These are phyloP conservation scores for Phytophthora sojae DNA, from an alignment of 352 stramenopile genomes.

Conservation along the genomic window DNA sequence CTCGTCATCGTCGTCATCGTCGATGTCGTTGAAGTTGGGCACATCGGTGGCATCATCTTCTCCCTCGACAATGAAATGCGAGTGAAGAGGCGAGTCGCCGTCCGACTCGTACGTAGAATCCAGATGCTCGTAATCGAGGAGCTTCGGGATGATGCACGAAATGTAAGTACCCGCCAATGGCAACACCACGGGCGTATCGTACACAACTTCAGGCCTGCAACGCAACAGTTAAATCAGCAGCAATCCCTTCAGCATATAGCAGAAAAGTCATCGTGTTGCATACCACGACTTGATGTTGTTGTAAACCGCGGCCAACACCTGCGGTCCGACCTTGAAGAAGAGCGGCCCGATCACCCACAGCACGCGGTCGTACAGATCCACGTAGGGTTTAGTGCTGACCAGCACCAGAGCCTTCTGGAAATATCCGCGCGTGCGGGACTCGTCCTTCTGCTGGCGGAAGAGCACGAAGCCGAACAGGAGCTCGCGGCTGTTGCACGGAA, in stretches of 20 bases:
- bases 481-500: slow-evolving; percentile 23
- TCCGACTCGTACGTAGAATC: slow-evolving; percentile 46
- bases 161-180: slow-evolving; percentile 82
- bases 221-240: background rate
- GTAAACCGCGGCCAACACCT: slow-evolving; percentile 76
- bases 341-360: slow-evolving; percentile 74
- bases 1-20: slow-evolving; percentile 38
- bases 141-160: slow-evolving; percentile 72
- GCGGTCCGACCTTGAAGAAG: slow-evolving; percentile 78
- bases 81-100: slow-evolving; percentile 44
- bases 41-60: slow-evolving; percentile 48
- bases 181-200: slow-evolving; percentile 58
- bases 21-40: slow-evolving; percentile 39
- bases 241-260: background rate
- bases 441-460: slow-evolving; percentile 85
- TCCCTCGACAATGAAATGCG: slow-evolving; percentile 67
- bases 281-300: slow-evolving; percentile 80
- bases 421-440: slow-evolving; percentile 73
- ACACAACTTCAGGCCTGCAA: slow-evolving; percentile 58
- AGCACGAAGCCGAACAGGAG: slow-evolving; percentile 89
- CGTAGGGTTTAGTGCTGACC: slow-evolving; percentile 69
- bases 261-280: background rate
- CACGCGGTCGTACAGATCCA: slow-evolving; percentile 83
- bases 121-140: slow-evolving; percentile 64
- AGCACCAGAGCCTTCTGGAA: slow-evolving; percentile 89